A percentile compares a stretch with the other conserved stretches of the same genome.
Evolutionary conservation across 1,139 yeast species (phyloP).

Genomic region (Geotrichum phurueaensis): DNA sequence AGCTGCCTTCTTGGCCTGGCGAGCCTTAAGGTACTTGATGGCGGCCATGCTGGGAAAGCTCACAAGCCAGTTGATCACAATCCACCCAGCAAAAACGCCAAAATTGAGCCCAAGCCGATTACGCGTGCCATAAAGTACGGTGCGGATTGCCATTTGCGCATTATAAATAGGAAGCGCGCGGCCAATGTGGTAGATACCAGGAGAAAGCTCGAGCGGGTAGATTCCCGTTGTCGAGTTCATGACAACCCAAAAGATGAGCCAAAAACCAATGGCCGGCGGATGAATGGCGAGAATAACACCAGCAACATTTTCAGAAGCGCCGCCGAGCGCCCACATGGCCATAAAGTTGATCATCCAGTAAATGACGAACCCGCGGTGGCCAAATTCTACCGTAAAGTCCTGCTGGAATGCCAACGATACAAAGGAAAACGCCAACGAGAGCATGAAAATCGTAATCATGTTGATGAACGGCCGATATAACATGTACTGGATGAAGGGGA

Average conservation of each 20-base stretch:
- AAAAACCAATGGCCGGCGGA: slow-evolving; percentile 52
- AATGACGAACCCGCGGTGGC: slow-evolving; percentile 56
- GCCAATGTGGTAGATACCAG: slow-evolving; percentile 54
- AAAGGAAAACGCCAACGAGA: slow-evolving; percentile 51
- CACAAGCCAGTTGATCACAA: slow-evolving; percentile 42
- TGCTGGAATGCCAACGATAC: slow-evolving; percentile 58
- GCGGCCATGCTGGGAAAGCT: slow-evolving; percentile 7
- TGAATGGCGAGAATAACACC: slow-evolving; percentile 41
- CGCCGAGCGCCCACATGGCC: slow-evolving; percentile 57
- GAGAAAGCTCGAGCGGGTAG: slow-evolving; percentile 50
- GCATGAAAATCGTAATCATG: slow-evolving; percentile 45
- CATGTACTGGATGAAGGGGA: slow-evolving; percentile 44
- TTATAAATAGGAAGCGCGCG: slow-evolving; percentile 62
- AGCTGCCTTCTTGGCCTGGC: slow-evolving; percentile 10
- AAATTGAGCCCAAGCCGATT: slow-evolving; percentile 53
- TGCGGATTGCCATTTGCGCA: slow-evolving; percentile 50
- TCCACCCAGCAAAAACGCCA: slow-evolving; percentile 57
- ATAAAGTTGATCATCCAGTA: slow-evolving; percentile 59
- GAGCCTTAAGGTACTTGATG: slow-evolving; percentile 7
- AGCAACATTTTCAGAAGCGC: slow-evolving; percentile 56
- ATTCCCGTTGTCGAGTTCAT: slow-evolving; percentile 56
- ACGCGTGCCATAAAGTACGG: slow-evolving; percentile 52
- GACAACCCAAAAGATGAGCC: slow-evolving; percentile 60
- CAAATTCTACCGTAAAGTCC: slow-evolving; percentile 49
- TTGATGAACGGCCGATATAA: slow-evolving; percentile 47